phyloP scores from a whole-genome alignment of 2,329 filamentous ascomycete genomes.

The Ophiostoma novo-ulmi region DNA sequence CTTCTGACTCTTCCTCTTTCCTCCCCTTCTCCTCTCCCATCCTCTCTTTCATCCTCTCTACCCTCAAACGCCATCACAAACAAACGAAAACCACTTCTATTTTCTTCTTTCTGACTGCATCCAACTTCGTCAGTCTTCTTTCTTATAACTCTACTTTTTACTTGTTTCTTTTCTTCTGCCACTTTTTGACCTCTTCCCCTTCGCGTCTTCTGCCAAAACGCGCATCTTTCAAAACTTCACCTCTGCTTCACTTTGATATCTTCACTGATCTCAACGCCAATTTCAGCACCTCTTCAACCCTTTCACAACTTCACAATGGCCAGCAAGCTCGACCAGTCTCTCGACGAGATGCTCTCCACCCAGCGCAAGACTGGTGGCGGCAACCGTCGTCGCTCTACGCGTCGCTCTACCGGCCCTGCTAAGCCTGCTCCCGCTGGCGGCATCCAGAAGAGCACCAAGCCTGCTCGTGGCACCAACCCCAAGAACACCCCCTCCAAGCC shows the following conservation, averaged over 20 bases:
- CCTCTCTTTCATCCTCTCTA: slow-evolving; percentile 23
- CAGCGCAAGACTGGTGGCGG: slow-evolving; percentile 54
- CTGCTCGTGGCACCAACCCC: slow-evolving; percentile 52
- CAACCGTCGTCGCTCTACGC: slow-evolving; percentile 45
- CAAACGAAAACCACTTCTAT: slow-evolving; percentile 22
- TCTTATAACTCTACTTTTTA: slow-evolving; percentile 12
- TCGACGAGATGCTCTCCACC: slow-evolving; percentile 92
- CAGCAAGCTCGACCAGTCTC: slow-evolving; percentile 92
- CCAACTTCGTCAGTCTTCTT: slow-evolving; percentile 34
- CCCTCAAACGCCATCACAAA: slow-evolving; percentile 26
- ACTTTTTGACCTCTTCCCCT: slow-evolving; percentile 18
- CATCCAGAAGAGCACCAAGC: slow-evolving; percentile 70
- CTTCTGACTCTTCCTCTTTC: slow-evolving; percentile 18
- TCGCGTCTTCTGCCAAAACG: slow-evolving; percentile 11
- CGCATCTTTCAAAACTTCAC: background rate
- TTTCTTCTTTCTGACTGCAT: slow-evolving; percentile 33
- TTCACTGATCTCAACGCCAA: background rate
- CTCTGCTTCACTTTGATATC: slow-evolving; percentile 9
- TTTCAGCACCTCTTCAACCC: background rate
- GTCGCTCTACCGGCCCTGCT: slow-evolving; percentile 50
- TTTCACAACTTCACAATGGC: slow-evolving; percentile 58
- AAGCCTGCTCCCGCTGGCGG: slow-evolving; percentile 73
- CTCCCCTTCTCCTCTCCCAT: slow-evolving; percentile 19
- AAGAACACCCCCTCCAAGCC: slow-evolving; percentile 63
- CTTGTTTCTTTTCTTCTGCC: slow-evolving; percentile 2